Percentiles rank a stretch among this genome's conserved stretches.
These are phyloP conservation scores for Colletotrichum nymphaeae DNA, from an alignment of 2,329 filamentous ascomycete genomes.

Conservation along the genomic window DNA sequence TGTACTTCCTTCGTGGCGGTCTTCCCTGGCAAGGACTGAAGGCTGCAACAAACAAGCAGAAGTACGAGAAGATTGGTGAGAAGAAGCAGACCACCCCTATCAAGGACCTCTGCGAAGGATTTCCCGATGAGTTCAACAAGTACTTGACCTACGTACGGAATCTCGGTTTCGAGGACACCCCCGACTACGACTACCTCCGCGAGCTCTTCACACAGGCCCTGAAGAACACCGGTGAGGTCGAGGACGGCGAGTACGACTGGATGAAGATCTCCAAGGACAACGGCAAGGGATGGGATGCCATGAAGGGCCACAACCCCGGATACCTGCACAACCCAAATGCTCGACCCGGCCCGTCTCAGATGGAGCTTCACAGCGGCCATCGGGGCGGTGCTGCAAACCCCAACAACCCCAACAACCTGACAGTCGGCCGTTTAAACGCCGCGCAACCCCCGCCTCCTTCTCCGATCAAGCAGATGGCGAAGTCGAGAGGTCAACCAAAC, in stretches of 20 bases:
- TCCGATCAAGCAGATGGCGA: slow-evolving; percentile 84
- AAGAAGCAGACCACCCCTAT: slow-evolving; percentile 99
- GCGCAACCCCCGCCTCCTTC: slow-evolving; percentile 90
- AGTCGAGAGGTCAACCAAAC: slow-evolving; percentile 81
- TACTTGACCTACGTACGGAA: slow-evolving; percentile 98
- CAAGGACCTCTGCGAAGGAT: slow-evolving; percentile 96
- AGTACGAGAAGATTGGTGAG: slow-evolving; percentile 99
- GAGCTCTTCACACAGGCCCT: slow-evolving; percentile 96
- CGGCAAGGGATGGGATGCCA: slow-evolving; percentile 90
- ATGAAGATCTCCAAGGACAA: slow-evolving; percentile 91
- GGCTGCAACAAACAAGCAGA: slow-evolving; percentile 88
- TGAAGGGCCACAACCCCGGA: slow-evolving; percentile 72
- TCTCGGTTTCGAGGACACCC: slow-evolving; percentile 97
- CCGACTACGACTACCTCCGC: slow-evolving; percentile 97
- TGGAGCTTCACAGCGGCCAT: slow-evolving; percentile 83
- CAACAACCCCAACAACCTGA: slow-evolving; percentile 74
- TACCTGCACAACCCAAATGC: slow-evolving; percentile 81
- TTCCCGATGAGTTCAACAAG: slow-evolving; percentile 97
- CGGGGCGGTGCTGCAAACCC: slow-evolving; percentile 73
- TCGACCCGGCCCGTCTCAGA: slow-evolving; percentile 83
- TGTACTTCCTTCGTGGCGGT: slow-evolving; percentile 79
- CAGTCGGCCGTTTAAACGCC: slow-evolving; percentile 91
- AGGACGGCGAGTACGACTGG: slow-evolving; percentile 99
- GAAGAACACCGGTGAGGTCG: slow-evolving; percentile 92
- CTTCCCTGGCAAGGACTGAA: slow-evolving; percentile 80